A percentile compares a stretch with the other conserved stretches of the same genome.
phyloP scores from a whole-genome alignment of 768 basidiomycete species.

The Postia placenta region DNA sequence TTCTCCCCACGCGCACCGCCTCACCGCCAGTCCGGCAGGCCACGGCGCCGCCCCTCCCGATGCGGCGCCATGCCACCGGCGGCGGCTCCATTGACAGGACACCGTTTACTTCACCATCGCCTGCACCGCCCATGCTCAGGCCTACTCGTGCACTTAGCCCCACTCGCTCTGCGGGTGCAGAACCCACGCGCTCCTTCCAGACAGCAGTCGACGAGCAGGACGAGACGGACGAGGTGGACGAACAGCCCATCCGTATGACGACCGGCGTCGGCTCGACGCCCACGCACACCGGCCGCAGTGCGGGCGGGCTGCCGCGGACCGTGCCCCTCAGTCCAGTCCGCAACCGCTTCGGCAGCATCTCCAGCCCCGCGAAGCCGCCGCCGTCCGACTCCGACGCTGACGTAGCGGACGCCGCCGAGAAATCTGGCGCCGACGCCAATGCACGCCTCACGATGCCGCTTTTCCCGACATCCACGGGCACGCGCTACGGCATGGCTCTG shows the following conservation, averaged over 20 bases:
- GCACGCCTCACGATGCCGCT: conserved; percentile 23
- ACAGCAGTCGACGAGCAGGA: conserved; percentile 1
- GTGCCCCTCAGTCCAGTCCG: conserved; percentile 34
- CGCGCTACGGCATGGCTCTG: conserved; percentile 58
- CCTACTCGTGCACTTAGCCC: conserved; percentile 38
- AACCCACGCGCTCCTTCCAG: conserved; percentile 7
- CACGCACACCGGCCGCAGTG: conserved; percentile 42
- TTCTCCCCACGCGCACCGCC: conserved; percentile 1
- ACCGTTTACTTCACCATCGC: conserved; percentile 11
- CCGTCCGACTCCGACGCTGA: neutral
- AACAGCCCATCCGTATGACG: conserved; percentile 13
- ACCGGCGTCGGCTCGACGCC: conserved; percentile 15
- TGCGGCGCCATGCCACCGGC: conserved; percentile 21
- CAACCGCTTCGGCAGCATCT: conserved; percentile 16
- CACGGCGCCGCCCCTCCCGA: conserved; percentile 15
- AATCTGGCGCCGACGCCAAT: neutral
- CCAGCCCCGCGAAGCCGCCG: conserved; percentile 1
- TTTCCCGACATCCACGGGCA: conserved; percentile 49
- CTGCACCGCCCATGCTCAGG: conserved; percentile 30
- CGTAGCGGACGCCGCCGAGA: neutral
- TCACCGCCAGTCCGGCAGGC: conserved; percentile 20
- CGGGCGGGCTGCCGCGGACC: conserved; percentile 49
- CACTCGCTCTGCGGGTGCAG: conserved; percentile 9
- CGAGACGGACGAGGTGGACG: conserved; percentile 19
- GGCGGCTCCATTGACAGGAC: conserved; percentile 12